Evolutionary conservation across 345 rosid genomes (phyloP), one percentile per base, ranked within the genome.

Genomic region (Salix koriyanagi): DNA sequence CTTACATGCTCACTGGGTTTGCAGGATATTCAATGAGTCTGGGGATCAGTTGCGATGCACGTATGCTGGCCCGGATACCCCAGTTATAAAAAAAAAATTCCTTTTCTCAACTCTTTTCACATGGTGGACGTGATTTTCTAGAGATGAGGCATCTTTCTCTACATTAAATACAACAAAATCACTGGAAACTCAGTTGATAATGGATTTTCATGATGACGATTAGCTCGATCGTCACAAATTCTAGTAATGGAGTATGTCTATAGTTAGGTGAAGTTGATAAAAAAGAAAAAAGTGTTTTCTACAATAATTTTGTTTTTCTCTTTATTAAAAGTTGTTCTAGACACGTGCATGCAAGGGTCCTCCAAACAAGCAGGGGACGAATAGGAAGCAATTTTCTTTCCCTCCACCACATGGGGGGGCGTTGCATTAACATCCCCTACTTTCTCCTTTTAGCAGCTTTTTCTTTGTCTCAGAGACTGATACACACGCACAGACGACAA

Each of bases 351-450:
- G 79, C 65, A 79, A 1, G 69, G 82, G 67, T 73, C 62, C 44
- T 71, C 32, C 67, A 52, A 48, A 25, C 25, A 61, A n/a, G 62
- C n/a, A 14, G 25, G 69, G 28, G 71, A 79, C 69, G 65, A 70
- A 54, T n/a, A 23, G 37, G 5, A 48, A 76, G 18, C 21, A 58
- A 3, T 42, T 54, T 65, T 62, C 50, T 70, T 61, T 64, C 26
- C 64, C 50, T 21, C 37, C 25, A 1, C 34, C 87, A 82, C 89
- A 80, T 86, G 89, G 85, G 76, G 89, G 85, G 76, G 1, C 73
- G 81, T 14, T 65, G 2, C 26, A 26, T 18, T 54, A 60, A 26
- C 50, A n/a, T 32, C 73, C 79, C 80, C 78, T 54, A 71, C 76
- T 18, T 36, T 54, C 42, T 44, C 28, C 37, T 0, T 50, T 69